A percentile compares a stretch with the other conserved stretches of the same genome.
Evolutionary conservation across 2,329 filamentous ascomycete genomes (phyloP).

Genomic region (Epichloe gansuensis): DNA sequence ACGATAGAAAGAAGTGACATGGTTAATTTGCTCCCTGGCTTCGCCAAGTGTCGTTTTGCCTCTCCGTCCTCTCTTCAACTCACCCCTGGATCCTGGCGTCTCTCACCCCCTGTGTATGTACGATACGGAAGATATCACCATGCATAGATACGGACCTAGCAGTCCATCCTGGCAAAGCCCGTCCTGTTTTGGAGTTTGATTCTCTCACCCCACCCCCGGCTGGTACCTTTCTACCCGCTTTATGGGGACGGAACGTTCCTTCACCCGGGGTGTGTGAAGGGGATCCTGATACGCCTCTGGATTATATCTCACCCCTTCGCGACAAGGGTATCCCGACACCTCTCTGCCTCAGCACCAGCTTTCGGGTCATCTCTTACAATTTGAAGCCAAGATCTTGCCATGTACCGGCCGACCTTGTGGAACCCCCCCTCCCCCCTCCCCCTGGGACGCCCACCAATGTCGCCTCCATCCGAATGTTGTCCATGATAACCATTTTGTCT

Average conservation of each 20-base stretch:
- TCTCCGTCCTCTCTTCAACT: background rate
- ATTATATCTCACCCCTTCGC: background rate
- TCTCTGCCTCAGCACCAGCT: constrained; percentile 4
- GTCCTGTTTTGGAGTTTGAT: constrained; percentile 1
- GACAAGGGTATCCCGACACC: constrained; percentile 2
- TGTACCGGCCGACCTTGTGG: constrained; percentile 4
- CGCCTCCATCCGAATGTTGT: constrained; percentile 1
- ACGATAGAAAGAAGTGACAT: too few species aligned
- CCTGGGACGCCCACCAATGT: background rate
- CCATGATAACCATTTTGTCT: background rate
- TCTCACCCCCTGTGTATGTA: background rate
- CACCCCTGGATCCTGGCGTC: background rate
- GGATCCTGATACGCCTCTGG: background rate
- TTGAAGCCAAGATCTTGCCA: constrained; percentile 7
- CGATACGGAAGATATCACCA: background rate
- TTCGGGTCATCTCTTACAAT: constrained; percentile 1
- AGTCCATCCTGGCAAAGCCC: background rate
- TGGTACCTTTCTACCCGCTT: constrained; percentile 4
- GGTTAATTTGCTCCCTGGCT: background rate
- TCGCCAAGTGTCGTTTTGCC: background rate
- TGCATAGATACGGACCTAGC: background rate
- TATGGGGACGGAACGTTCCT: constrained; percentile 6
- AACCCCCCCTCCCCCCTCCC: too few species aligned
- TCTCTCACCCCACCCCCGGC: constrained; percentile 1
- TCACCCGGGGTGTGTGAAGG: constrained; percentile 1